These are phyloP conservation scores for Curvularia eragrostidis DNA, from an alignment of 2,329 filamentous ascomycete species.

Conservation along the genomic window DNA sequence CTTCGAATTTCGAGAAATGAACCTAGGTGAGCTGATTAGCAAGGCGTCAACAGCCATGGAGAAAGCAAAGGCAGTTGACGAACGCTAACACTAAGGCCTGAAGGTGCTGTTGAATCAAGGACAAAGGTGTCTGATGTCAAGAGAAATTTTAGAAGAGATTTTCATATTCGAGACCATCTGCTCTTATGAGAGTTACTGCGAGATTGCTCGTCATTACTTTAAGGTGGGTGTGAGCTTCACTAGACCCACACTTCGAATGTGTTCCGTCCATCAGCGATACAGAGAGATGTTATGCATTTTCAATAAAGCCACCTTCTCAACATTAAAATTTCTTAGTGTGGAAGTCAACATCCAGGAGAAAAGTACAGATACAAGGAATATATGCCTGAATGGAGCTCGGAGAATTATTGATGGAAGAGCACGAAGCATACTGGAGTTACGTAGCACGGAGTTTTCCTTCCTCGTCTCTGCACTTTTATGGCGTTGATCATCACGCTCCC, in stretches of 20 bases:
- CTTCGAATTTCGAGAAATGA: not conserved
- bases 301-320: not conserved
- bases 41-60: not conserved
- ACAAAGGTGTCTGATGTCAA: not conserved
- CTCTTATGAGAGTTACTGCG: not conserved
- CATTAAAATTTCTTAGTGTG: not conserved
- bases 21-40: not conserved
- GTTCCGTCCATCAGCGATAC: not conserved
- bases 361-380: not conserved
- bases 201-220: not conserved
- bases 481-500: slow-evolving; percentile 6
- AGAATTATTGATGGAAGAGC: not conserved
- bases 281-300: not conserved
- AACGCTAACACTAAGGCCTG: not conserved
- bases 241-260: not conserved
- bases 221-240: not conserved
- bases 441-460: not conserved
- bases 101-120: not conserved
- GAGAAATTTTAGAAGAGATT: not conserved
- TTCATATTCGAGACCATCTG: not conserved
- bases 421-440: not conserved
- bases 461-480: not conserved
- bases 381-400: not conserved
- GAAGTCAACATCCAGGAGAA: not conserved
- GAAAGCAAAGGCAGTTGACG: not conserved